These are phyloP conservation scores for Euphorbia lathyris DNA, from an alignment of 345 rosid species.

Conservation along the genomic window DNA sequence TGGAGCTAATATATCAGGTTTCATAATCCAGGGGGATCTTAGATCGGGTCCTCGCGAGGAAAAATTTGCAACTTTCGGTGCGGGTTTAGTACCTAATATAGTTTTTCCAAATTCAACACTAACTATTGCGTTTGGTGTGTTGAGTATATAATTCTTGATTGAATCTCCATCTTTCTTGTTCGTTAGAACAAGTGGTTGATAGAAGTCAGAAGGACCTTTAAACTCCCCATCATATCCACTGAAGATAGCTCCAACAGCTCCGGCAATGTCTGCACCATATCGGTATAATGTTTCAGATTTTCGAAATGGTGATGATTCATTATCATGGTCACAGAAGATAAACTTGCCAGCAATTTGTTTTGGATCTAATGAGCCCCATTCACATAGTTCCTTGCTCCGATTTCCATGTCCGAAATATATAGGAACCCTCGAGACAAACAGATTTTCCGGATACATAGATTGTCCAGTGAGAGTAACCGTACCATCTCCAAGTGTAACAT, in stretches of 20 bases:
- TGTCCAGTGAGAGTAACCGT: conserved; percentile 22
- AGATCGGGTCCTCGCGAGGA: conserved; percentile 42
- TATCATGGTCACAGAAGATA: conserved; percentile 35
- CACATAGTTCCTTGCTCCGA: conserved; percentile 38
- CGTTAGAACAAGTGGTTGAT: conserved; percentile 27
- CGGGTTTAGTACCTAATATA: conserved; percentile 30
- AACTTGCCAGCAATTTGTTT: conserved; percentile 36
- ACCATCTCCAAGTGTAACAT: conserved; percentile 24
- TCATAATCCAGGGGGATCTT: conserved; percentile 41
- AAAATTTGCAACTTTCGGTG: conserved; percentile 41
- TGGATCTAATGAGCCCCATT: conserved; percentile 21
- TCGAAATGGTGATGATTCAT: not conserved
- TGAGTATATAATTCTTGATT: conserved; percentile 31
- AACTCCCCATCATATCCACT: conserved; percentile 21
- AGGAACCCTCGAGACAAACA: conserved; percentile 28
- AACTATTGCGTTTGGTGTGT: conserved; percentile 14
- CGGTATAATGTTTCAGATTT: conserved; percentile 14
- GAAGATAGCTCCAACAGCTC: conserved; percentile 41
- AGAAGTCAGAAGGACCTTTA: conserved; percentile 16
- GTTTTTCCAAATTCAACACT: conserved; percentile 36
- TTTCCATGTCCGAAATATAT: conserved; percentile 40
- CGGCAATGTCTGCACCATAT: conserved; percentile 13
- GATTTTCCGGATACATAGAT: conserved; percentile 36
- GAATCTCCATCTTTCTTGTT: conserved; percentile 21
- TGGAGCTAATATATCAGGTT: conserved; percentile 49